phyloP scores from a whole-genome alignment of 1,139 yeast species.

The Taiozyma sp. region DNA sequence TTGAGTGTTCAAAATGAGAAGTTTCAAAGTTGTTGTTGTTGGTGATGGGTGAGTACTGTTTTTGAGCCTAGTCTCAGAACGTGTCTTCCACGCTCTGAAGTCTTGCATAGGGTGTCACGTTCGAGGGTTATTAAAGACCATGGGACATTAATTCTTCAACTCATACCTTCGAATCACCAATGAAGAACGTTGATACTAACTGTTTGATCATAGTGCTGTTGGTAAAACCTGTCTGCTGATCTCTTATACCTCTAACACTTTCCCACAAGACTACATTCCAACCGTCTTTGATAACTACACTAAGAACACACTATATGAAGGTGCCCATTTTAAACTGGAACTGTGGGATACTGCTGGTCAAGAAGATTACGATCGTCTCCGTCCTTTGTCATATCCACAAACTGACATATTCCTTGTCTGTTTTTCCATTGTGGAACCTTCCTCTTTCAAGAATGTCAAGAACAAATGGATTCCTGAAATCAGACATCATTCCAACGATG shows the following conservation, averaged over 20 bases:
- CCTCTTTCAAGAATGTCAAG: constrained; percentile 73
- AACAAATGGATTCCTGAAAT: constrained; percentile 86
- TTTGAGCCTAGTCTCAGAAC: background rate
- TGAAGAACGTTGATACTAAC: background rate
- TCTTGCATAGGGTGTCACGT: background rate
- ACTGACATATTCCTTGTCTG: constrained; percentile 87
- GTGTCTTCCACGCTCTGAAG: background rate
- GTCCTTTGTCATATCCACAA: constrained; percentile 91
- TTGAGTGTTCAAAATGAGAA: constrained; percentile 51
- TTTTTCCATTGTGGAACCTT: constrained; percentile 81
- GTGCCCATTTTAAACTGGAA: constrained; percentile 70
- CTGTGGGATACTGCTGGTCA: constrained; percentile 99
- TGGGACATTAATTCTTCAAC: background rate
- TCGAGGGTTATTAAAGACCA: background rate
- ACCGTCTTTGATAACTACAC: constrained; percentile 90
- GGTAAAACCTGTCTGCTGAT: constrained; percentile 90
- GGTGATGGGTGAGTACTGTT: constrained; percentile 67
- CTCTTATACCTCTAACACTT: constrained; percentile 88
- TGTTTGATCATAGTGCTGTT: constrained; percentile 52
- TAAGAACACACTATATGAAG: constrained; percentile 81
- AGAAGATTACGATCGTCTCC: constrained; percentile 84
- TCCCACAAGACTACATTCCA: constrained; percentile 94
- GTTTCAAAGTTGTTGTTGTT: constrained; percentile 91
- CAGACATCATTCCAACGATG: constrained; percentile 70
- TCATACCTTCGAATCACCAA: background rate